These are phyloP conservation scores for Nakazawaea populi DNA, from an alignment of 805 yeast species.

Conservation along the genomic window DNA sequence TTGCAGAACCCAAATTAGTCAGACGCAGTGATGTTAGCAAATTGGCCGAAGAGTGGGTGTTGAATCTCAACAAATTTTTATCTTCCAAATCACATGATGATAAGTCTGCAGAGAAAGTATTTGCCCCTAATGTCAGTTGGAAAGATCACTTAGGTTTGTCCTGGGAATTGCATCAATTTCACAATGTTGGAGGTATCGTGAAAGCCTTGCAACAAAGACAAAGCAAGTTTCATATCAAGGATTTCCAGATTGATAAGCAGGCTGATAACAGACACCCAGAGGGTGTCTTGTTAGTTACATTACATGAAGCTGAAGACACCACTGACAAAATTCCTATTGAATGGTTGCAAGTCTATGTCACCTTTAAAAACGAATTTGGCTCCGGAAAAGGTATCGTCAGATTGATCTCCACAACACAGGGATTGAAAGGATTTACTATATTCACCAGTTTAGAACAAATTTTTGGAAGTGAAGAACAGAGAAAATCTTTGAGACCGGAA, in stretches of 20 bases:
- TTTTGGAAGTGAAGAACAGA: slow-evolving; percentile 25
- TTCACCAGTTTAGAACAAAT: slow-evolving; percentile 30
- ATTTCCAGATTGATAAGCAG: slow-evolving; percentile 23
- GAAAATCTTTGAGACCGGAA: slow-evolving; percentile 25
- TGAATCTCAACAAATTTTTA: slow-evolving; percentile 10
- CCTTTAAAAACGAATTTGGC: slow-evolving; percentile 26
- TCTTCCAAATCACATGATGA: not conserved
- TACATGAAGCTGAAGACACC: slow-evolving; percentile 21
- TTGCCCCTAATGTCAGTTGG: slow-evolving; percentile 28
- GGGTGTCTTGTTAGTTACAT: slow-evolving; percentile 22
- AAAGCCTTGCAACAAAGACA: slow-evolving; percentile 12
- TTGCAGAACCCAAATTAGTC: slow-evolving; percentile 12
- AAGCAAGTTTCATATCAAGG: slow-evolving; percentile 19
- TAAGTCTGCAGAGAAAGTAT: slow-evolving; percentile 16
- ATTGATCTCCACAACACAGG: slow-evolving; percentile 24
- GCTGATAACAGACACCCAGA: slow-evolving; percentile 25
- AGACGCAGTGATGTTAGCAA: slow-evolving; percentile 6
- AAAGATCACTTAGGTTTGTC: slow-evolving; percentile 30
- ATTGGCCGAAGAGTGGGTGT: slow-evolving; percentile 13
- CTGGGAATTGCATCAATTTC: slow-evolving; percentile 27
- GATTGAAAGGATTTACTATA: slow-evolving; percentile 27
- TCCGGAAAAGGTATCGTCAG: slow-evolving; percentile 27
- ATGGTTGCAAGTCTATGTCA: slow-evolving; percentile 28
- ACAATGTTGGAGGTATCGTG: slow-evolving; percentile 24
- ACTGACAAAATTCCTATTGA: slow-evolving; percentile 23